Conservation (phyloP, 2,329 filamentous ascomycete species). For the Penicillium sp. region DNA sequence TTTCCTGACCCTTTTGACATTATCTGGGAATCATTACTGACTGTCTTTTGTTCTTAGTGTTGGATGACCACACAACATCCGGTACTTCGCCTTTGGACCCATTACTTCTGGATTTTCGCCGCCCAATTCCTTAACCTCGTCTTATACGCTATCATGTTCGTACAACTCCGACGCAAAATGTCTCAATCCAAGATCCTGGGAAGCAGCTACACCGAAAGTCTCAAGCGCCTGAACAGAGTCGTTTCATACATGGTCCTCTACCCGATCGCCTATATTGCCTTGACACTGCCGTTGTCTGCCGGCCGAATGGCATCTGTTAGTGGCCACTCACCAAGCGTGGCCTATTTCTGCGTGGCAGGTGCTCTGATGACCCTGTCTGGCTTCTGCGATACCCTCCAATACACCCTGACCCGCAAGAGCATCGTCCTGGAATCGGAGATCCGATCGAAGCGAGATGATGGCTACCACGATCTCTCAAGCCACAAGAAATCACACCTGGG, state of each 20-base stretch:
- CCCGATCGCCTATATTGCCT: slow-evolving; percentile 56
- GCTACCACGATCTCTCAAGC: slow-evolving; percentile 13
- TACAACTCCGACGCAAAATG: slow-evolving; percentile 48
- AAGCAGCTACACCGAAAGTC: slow-evolving; percentile 29
- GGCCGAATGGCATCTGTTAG: slow-evolving; percentile 41
- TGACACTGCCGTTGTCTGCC: slow-evolving; percentile 63
- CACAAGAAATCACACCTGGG: slow-evolving; percentile 8
- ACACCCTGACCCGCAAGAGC: slow-evolving; percentile 44
- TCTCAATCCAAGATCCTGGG: slow-evolving; percentile 31
- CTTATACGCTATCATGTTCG: slow-evolving; percentile 51
- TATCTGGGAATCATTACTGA: background rate
- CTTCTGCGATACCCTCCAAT: slow-evolving; percentile 60
- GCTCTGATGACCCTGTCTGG: slow-evolving; percentile 59
- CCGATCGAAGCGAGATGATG: slow-evolving; percentile 13
- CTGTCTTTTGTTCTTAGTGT: slow-evolving; percentile 40
- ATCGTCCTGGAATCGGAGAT: slow-evolving; percentile 20
- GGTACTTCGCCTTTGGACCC: slow-evolving; percentile 50
- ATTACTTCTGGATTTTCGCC: slow-evolving; percentile 58
- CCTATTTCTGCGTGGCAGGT: slow-evolving; percentile 53
- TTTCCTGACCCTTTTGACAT: background rate
- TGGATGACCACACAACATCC: slow-evolving; percentile 52
- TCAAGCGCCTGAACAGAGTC: slow-evolving; percentile 37
- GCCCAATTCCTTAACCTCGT: slow-evolving; percentile 53
- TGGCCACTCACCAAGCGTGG: slow-evolving; percentile 32
- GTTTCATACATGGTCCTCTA: slow-evolving; percentile 45